Conservation (phyloP, 257 asterid genomes). For the Linaria vulgaris region DNA sequence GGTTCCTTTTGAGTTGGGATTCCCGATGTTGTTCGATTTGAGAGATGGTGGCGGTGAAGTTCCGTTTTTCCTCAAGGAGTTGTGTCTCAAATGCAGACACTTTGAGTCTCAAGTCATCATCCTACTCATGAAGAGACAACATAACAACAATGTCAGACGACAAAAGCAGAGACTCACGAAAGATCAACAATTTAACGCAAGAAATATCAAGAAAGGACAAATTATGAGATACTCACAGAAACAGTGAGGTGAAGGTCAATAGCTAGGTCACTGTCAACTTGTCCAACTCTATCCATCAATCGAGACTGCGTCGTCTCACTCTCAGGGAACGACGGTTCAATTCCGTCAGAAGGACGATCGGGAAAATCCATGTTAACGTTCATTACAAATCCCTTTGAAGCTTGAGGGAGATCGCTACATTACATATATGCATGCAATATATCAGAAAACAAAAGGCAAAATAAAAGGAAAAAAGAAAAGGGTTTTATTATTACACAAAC, state of each 20-base stretch:
- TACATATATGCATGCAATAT: slow-evolving; percentile 17
- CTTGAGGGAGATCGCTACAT: slow-evolving; percentile 26
- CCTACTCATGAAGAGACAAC: slow-evolving; percentile 52
- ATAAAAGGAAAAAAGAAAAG: slow-evolving; percentile 5
- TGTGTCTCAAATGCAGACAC: slow-evolving; percentile 54
- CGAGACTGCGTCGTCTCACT: slow-evolving; percentile 27
- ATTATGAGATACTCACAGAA: slow-evolving; percentile 47
- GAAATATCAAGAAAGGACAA: slow-evolving; percentile 8
- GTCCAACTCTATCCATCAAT: slow-evolving; percentile 62
- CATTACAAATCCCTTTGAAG: slow-evolving; percentile 61
- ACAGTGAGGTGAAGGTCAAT: slow-evolving; percentile 52
- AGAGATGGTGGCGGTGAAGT: slow-evolving; percentile 41
- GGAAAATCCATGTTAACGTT: slow-evolving; percentile 37
- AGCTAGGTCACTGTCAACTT: slow-evolving; percentile 65
- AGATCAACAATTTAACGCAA: not conserved
- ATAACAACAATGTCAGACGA: slow-evolving; percentile 23
- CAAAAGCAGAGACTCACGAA: not conserved
- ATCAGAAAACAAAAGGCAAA: slow-evolving; percentile 11
- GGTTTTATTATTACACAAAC: no score
- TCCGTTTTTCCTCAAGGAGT: slow-evolving; percentile 52
- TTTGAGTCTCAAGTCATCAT: slow-evolving; percentile 72
- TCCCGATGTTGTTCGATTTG: slow-evolving; percentile 46
- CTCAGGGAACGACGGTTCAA: not conserved
- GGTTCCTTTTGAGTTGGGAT: slow-evolving; percentile 56
- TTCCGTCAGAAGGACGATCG: slow-evolving; percentile 25